Percentiles rank a stretch among this genome's conserved stretches.
Conservation (phyloP, 2,329 filamentous ascomycete species). For the Talaromyces sp. region DNA sequence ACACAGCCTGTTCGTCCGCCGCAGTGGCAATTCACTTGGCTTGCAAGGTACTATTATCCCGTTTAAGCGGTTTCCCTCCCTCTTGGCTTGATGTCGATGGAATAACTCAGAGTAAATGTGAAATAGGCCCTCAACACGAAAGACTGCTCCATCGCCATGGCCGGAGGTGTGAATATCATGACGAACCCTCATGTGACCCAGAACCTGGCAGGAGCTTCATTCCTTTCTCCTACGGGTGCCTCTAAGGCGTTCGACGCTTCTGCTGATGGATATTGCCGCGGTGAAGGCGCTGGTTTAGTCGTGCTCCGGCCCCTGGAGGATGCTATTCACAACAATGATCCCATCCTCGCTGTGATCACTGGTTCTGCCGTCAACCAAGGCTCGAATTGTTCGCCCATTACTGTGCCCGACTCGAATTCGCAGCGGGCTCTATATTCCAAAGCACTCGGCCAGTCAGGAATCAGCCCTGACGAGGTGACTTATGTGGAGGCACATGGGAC, state of each 20-base stretch:
- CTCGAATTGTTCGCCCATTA: conserved; percentile 20
- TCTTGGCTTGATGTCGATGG: too few relatives aligned
- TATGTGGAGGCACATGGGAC: conserved; percentile 5
- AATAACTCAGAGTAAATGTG: too few relatives aligned
- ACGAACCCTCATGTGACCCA: conserved; percentile 31
- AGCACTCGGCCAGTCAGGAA: neutral
- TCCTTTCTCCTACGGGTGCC: conserved; percentile 52
- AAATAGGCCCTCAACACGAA: neutral
- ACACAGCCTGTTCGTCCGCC: conserved; percentile 47
- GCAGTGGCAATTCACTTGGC: conserved; percentile 37
- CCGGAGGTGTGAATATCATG: conserved; percentile 26
- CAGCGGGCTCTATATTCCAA: neutral
- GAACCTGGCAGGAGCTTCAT: conserved; percentile 45
- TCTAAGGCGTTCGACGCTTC: conserved; percentile 49
- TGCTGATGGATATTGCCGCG: conserved; percentile 52
- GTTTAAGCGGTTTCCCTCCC: too few relatives aligned
- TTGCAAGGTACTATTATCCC: conserved; percentile 4
- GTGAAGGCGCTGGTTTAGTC: conserved; percentile 51
- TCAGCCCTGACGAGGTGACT: neutral
- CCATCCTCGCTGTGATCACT: conserved; percentile 39
- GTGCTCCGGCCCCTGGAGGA: conserved; percentile 50
- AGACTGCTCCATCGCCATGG: conserved; percentile 29
- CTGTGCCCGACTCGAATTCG: neutral
- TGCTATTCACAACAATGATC: conserved; percentile 48
- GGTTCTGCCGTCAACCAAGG: conserved; percentile 33